Conservation (phyloP, 1,284 basidiomycete genomes). For the Farysia itapuensis region DNA sequence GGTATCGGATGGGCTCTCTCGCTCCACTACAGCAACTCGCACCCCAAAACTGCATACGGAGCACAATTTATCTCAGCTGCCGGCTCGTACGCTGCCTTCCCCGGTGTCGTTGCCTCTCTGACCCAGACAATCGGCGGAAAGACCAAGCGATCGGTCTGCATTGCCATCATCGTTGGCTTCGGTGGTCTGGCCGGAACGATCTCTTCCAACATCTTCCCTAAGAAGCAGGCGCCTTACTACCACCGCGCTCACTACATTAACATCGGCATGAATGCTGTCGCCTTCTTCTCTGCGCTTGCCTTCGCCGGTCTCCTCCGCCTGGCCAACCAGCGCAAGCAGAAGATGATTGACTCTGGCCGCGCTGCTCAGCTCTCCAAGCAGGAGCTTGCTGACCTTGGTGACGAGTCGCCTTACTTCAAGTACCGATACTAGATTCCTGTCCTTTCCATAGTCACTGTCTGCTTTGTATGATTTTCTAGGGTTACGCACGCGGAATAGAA, state of each 20-base stretch:
- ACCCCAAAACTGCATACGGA: conserved; percentile 40
- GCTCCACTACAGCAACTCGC: conserved; percentile 11
- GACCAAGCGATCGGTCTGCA: conserved; percentile 44
- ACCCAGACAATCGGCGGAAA: conserved; percentile 41
- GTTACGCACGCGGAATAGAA: too few relatives aligned
- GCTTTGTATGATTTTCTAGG: background rate
- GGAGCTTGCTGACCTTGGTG: conserved; percentile 40
- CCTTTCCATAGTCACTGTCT: background rate
- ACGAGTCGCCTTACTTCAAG: conserved; percentile 48
- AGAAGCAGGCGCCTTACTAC: conserved; percentile 38
- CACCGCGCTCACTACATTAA: conserved; percentile 42
- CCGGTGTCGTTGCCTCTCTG: conserved; percentile 39
- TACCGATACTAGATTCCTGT: conserved; percentile 37
- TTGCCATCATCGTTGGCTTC: conserved; percentile 44
- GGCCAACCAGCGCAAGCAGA: conserved; percentile 34
- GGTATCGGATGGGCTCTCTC: conserved; percentile 46
- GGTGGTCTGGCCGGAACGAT: conserved; percentile 44
- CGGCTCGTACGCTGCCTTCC: conserved; percentile 44
- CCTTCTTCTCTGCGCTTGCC: conserved; percentile 27
- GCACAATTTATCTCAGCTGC: conserved; percentile 46
- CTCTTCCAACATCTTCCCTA: conserved; percentile 46
- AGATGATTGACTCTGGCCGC: conserved; percentile 41
- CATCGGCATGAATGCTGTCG: conserved; percentile 35
- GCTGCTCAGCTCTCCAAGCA: conserved; percentile 24
- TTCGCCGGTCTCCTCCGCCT: conserved; percentile 33